Evolutionary conservation across 208 protist species (phyloP).

Genomic region (Naegleria lovaniensis): DNA sequence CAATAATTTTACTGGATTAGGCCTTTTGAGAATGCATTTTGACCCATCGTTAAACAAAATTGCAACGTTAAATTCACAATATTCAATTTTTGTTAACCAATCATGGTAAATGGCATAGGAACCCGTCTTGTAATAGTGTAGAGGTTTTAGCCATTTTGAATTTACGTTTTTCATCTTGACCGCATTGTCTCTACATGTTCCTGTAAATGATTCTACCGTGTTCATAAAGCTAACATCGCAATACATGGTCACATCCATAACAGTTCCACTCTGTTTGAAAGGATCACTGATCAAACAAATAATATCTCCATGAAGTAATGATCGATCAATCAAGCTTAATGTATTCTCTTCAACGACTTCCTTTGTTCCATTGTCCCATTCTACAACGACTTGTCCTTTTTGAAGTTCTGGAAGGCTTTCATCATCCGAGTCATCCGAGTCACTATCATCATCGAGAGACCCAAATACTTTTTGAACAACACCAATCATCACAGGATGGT

Average conservation of each 20-base stretch:
- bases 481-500: background rate
- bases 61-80: background rate
- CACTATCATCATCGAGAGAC: background rate
- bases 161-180: background rate
- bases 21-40: background rate
- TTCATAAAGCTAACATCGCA: background rate
- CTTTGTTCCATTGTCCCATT: background rate
- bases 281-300: background rate
- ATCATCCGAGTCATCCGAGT: background rate
- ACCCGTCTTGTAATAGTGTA: background rate
- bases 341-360: background rate
- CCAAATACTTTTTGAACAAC: background rate
- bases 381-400: background rate
- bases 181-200: no score
- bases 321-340: background rate
- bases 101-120: background rate
- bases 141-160: background rate
- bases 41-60: background rate
- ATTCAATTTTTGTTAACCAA: background rate
- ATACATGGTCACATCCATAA: background rate
- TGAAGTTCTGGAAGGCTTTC: background rate
- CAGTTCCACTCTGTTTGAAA: background rate
- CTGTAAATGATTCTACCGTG: background rate
- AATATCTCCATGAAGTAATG: slow-evolving; percentile 15
- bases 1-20: background rate